phyloP scores from a whole-genome alignment of 2,329 filamentous ascomycete species.

The Verticillium alfalfae region DNA sequence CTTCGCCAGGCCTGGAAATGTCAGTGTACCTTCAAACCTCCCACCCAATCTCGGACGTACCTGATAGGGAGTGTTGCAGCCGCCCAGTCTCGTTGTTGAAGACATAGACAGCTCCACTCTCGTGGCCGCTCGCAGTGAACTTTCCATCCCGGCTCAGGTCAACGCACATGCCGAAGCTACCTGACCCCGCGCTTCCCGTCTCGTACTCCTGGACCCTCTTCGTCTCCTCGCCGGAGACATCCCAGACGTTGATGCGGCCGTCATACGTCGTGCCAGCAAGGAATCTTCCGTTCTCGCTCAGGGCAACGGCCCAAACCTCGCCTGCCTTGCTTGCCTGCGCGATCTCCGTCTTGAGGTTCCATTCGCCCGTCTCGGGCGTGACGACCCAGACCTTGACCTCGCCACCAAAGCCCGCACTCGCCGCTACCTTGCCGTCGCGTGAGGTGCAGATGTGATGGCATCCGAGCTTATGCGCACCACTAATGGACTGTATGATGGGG shows the following conservation, averaged over 20 bases:
- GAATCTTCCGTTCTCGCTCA: constrained; percentile 78
- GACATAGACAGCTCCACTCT: constrained; percentile 86
- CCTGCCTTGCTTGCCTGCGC: constrained; percentile 49
- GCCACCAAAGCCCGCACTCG: constrained; percentile 83
- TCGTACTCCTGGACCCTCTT: constrained; percentile 77
- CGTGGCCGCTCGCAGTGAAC: constrained; percentile 86
- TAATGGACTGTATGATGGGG: constrained; percentile 72
- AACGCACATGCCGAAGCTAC: constrained; percentile 85
- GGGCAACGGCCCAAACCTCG: constrained; percentile 80
- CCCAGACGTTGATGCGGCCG: constrained; percentile 86
- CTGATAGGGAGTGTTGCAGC: constrained; percentile 78
- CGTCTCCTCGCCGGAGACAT: constrained; percentile 50
- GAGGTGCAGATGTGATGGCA: constrained; percentile 80
- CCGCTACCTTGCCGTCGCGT: constrained; percentile 65
- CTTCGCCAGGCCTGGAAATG: constrained; percentile 65
- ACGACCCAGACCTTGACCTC: constrained; percentile 79
- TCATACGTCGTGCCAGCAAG: constrained; percentile 85
- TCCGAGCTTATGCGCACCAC: constrained; percentile 77
- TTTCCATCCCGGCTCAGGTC: constrained; percentile 75
- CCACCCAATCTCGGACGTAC: constrained; percentile 30
- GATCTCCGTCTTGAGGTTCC: constrained; percentile 42
- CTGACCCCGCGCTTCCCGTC: constrained; percentile 64
- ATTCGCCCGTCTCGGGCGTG: constrained; percentile 50
- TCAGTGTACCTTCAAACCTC: background rate
- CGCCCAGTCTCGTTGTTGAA: constrained; percentile 90